phyloP scores from a whole-genome alignment of 2,329 filamentous ascomycete species.

The Fusarium sulawesiense region DNA sequence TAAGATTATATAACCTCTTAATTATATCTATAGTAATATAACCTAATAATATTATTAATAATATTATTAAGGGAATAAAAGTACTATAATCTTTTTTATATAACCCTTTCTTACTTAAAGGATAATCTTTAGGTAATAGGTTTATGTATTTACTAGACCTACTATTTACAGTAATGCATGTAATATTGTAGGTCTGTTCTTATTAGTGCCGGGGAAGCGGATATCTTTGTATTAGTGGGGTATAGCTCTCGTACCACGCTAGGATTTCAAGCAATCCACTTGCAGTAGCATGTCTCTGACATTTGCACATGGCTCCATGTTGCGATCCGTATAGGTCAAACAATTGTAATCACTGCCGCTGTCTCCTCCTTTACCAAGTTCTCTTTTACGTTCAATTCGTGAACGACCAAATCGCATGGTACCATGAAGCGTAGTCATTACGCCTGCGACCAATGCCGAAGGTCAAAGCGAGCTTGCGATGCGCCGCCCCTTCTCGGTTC shows the following conservation, averaged over 20 bases:
- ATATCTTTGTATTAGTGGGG: slow-evolving; percentile 1
- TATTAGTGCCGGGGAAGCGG: slow-evolving; percentile 8
- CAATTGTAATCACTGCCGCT: not conserved
- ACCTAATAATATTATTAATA: too few species aligned
- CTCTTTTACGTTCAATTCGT: not conserved
- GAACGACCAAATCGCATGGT: not conserved
- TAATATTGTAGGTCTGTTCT: too few species aligned
- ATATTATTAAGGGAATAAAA: too few species aligned
- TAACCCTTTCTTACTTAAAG: too few species aligned
- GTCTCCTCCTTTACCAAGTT: not conserved
- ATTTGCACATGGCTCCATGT: not conserved
- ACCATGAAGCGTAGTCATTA: slow-evolving; percentile 43
- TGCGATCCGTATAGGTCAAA: not conserved
- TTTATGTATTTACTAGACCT: too few species aligned
- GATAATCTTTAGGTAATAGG: too few species aligned
- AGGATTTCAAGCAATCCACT: not conserved
- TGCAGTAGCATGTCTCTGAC: not conserved
- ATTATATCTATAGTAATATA: too few species aligned
- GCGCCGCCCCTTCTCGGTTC: slow-evolving; percentile 31
- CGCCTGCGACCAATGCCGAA: slow-evolving; percentile 43
- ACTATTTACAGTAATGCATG: too few species aligned
- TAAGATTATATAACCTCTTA: too few species aligned
- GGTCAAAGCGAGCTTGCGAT: slow-evolving; percentile 43
- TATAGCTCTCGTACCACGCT: not conserved
- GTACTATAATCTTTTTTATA: too few species aligned